These are phyloP conservation scores for Xylaria grammica DNA, from an alignment of 495 filamentous ascomycete genomes.

Conservation along the genomic window DNA sequence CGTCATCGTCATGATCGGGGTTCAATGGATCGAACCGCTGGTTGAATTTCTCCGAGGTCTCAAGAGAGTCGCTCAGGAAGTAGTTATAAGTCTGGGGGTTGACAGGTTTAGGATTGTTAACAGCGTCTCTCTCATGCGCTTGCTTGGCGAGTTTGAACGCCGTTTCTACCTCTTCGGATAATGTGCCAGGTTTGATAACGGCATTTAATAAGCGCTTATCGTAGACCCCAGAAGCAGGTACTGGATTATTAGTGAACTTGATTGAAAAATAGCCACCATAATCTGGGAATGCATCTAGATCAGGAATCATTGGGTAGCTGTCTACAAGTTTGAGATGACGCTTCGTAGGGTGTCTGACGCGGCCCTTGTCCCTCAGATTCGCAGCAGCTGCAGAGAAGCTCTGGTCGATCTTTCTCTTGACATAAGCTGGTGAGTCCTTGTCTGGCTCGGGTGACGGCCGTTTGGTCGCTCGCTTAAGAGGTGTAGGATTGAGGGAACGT, in stretches of 20 bases:
- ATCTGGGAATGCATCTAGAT: constrained; percentile 87
- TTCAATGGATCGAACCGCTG: constrained; percentile 74
- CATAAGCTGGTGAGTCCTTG: constrained; percentile 77
- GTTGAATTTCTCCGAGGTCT: constrained; percentile 66
- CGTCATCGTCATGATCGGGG: constrained; percentile 67
- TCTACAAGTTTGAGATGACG: constrained; percentile 78
- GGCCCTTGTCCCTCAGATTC: constrained; percentile 69
- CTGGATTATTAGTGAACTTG: constrained; percentile 86
- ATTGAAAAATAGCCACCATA: constrained; percentile 82
- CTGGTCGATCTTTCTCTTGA: constrained; percentile 80
- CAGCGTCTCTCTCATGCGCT: constrained; percentile 67
- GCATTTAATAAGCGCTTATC: constrained; percentile 83
- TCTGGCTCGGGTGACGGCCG: constrained; percentile 54
- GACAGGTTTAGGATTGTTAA: constrained; percentile 62
- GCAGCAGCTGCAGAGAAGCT: constrained; percentile 81
- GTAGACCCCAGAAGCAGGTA: constrained; percentile 62
- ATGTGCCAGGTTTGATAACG: constrained; percentile 70
- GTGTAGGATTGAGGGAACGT: constrained; percentile 41
- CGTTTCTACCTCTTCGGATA: constrained; percentile 55
- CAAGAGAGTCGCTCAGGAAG: constrained; percentile 67
- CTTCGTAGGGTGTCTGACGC: constrained; percentile 82
- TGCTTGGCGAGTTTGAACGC: constrained; percentile 57
- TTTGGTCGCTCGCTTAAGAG: constrained; percentile 37
- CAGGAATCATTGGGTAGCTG: constrained; percentile 81
- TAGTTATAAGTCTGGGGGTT: constrained; percentile 79